A percentile compares a stretch with the other conserved stretches of the same genome.
Conservation (phyloP, 208 protist species). For the Leishmania tarentolae region DNA sequence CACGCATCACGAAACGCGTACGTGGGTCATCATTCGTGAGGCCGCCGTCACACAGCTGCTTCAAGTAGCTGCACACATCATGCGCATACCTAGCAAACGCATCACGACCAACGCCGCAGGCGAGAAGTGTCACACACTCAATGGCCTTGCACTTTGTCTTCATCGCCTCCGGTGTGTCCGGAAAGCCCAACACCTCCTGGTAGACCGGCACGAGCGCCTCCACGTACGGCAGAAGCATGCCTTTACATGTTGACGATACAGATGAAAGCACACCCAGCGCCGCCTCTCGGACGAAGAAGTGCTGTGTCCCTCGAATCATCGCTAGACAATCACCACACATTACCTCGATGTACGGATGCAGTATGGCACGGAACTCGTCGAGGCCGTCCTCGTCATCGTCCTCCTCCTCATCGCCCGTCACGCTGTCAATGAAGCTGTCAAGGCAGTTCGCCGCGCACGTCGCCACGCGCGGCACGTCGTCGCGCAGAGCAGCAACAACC, state of each 20-base stretch:
- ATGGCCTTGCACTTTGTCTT: slow-evolving; percentile 84
- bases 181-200: slow-evolving; percentile 68
- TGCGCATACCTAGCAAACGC: slow-evolving; percentile 67
- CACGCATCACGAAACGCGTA: slow-evolving; percentile 79
- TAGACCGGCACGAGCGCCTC: slow-evolving; percentile 72
- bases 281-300: slow-evolving; percentile 67
- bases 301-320: slow-evolving; percentile 45
- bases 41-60: slow-evolving; percentile 36
- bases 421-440: slow-evolving; percentile 77
- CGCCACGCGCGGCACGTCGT: slow-evolving; percentile 70
- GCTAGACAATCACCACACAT: slow-evolving; percentile 65
- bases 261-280: slow-evolving; percentile 76
- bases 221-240: slow-evolving; percentile 58
- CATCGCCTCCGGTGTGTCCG: slow-evolving; percentile 64
- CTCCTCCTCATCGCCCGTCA: slow-evolving; percentile 53
- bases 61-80: slow-evolving; percentile 79
- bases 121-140: slow-evolving; percentile 86
- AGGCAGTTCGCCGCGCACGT: slow-evolving; percentile 68
- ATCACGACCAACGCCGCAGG: slow-evolving; percentile 76
- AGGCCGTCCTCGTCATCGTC: slow-evolving; percentile 46
- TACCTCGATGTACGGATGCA: slow-evolving; percentile 64
- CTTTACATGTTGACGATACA: slow-evolving; percentile 64
- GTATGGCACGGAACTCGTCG: slow-evolving; percentile 40
- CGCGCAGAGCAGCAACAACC: slow-evolving; percentile 55
- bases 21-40: slow-evolving; percentile 71